phyloP scores from a whole-genome alignment of 805 yeast species.

The Pichia ethanolica region DNA sequence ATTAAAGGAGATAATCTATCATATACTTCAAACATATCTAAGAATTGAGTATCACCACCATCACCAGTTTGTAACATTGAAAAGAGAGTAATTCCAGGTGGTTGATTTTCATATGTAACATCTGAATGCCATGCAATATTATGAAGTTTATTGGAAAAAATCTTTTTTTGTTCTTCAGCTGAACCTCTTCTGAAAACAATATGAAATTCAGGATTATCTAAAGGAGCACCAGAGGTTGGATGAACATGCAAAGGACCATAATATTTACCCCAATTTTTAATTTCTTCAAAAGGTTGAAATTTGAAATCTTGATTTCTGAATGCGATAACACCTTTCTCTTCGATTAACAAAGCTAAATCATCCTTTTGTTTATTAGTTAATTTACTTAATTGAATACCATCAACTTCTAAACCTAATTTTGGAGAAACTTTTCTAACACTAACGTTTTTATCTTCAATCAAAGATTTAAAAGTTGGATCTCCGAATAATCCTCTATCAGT shows the following conservation, averaged over 20 bases:
- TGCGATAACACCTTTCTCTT: constrained; percentile 63
- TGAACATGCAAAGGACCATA: constrained; percentile 70
- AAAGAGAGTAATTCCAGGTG: constrained; percentile 65
- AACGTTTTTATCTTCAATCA: constrained; percentile 31
- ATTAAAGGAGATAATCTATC: constrained; percentile 62
- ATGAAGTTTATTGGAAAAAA: constrained; percentile 30
- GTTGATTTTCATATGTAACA: constrained; percentile 65
- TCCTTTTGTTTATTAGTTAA: constrained; percentile 50
- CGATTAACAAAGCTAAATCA: constrained; percentile 62
- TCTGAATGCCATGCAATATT: constrained; percentile 62
- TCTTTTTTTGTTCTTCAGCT: constrained; percentile 30
- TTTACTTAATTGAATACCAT: constrained; percentile 51
- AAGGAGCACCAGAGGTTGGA: constrained; percentile 69
- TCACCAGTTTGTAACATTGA: constrained; percentile 44
- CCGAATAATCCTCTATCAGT: constrained; percentile 61
- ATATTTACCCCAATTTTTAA: constrained; percentile 47
- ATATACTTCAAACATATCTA: constrained; percentile 63
- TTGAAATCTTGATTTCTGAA: constrained; percentile 64
- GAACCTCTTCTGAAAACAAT: constrained; percentile 47
- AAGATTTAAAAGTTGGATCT: constrained; percentile 46
- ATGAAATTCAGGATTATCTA: constrained; percentile 51
- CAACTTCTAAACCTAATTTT: constrained; percentile 59
- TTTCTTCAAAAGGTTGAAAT: constrained; percentile 42
- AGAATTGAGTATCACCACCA: constrained; percentile 75
- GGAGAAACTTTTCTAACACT: constrained; percentile 47